Evolutionary conservation across 2,329 filamentous ascomycete species (phyloP).

Genomic region (Tothia fuscella): DNA sequence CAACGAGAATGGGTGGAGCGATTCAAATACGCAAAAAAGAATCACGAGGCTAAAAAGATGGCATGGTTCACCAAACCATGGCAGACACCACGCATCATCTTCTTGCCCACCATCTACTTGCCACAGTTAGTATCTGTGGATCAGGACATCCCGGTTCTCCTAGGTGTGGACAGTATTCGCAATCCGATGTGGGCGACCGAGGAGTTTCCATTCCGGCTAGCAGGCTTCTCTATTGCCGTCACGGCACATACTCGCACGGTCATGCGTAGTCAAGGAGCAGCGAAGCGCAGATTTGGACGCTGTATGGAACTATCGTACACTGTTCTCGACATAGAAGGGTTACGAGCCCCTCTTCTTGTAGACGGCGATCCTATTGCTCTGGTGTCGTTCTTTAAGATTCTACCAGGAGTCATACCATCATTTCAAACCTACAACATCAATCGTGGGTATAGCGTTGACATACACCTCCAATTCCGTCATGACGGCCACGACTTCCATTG

Average conservation of each 20-base stretch:
- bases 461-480: constrained; percentile 4
- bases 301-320: constrained; percentile 8
- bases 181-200: constrained; percentile 1
- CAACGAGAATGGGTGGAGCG: neutral
- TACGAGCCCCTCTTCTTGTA: neutral
- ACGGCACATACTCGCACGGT: constrained; percentile 8
- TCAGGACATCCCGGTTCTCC: constrained; percentile 1
- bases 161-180: constrained; percentile 2
- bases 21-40: constrained; percentile 2
- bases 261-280: constrained; percentile 4
- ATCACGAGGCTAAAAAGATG: constrained; percentile 1
- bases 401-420: constrained; percentile 4
- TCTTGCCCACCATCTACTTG: constrained; percentile 6
- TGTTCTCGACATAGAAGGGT: neutral
- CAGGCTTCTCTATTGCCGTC: constrained; percentile 3
- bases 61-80: constrained; percentile 7
- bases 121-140: constrained; percentile 2
- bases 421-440: constrained; percentile 8
- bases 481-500: constrained; percentile 3
- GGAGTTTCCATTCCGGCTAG: neutral
- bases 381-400: constrained; percentile 4
- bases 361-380: constrained; percentile 4
- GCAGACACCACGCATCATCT: constrained; percentile 4
- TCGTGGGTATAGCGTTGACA: constrained; percentile 5
- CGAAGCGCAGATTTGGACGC: constrained; percentile 1